Conservation (phyloP, 2,329 filamentous ascomycete species). For the Botryotinia convoluta region DNA sequence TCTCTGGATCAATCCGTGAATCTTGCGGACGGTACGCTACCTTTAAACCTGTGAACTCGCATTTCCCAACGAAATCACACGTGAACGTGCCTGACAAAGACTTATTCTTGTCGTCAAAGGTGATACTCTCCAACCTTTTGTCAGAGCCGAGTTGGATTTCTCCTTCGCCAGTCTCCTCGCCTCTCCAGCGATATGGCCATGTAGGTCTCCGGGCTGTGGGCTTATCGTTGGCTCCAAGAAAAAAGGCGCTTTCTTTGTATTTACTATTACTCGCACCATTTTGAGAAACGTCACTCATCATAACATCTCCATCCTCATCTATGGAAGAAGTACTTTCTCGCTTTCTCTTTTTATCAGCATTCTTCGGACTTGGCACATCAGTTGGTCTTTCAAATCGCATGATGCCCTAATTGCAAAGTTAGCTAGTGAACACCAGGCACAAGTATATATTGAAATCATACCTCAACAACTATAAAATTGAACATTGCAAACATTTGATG, state of each 20-base stretch:
- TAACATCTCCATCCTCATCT: conserved; percentile 23
- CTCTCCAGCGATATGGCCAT: conserved; percentile 28
- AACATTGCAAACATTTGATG: conserved; percentile 26
- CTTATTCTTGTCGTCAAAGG: conserved; percentile 25
- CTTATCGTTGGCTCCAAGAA: conserved; percentile 22
- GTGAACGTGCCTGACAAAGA: conserved; percentile 24
- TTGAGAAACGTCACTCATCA: conserved; percentile 14
- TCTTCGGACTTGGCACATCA: conserved; percentile 17
- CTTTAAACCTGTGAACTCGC: conserved; percentile 26
- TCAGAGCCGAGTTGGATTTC: conserved; percentile 26
- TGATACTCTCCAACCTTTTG: conserved; percentile 16
- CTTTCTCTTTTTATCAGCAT: conserved; percentile 15
- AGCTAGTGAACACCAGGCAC: not conserved
- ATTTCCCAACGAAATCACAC: conserved; percentile 16
- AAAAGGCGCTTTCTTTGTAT: conserved; percentile 22
- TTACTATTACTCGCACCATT: not conserved
- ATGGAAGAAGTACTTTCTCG: conserved; percentile 14
- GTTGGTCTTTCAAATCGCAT: conserved; percentile 29
- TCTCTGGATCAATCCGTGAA: conserved; percentile 21
- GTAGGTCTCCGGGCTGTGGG: conserved; percentile 25
- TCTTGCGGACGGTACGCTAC: not conserved
- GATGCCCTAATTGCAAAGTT: conserved; percentile 15
- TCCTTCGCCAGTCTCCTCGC: conserved; percentile 27
- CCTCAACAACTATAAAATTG: conserved; percentile 25
- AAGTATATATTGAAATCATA: not conserved